Conservation (phyloP, 768 basidiomycete species). For the Tulasnella sp. region DNA sequence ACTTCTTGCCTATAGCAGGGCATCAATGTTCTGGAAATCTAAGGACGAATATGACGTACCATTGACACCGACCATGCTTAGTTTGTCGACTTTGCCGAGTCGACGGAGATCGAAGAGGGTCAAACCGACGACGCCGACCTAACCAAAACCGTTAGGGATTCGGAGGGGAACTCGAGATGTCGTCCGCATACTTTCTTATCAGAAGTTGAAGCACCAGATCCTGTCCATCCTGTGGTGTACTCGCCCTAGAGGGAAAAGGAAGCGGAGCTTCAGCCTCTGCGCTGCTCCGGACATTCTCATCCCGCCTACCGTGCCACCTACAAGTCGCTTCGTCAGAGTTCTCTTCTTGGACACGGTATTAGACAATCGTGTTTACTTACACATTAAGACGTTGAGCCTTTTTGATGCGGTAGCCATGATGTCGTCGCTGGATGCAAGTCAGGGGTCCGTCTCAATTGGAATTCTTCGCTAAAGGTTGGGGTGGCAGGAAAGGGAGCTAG, state of each 20-base stretch:
- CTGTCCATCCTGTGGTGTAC: slow-evolving; percentile 93
- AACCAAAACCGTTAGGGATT: background rate
- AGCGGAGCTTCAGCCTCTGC: background rate
- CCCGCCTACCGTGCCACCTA: background rate
- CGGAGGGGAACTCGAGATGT: background rate
- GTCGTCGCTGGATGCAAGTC: no score
- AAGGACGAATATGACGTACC: background rate
- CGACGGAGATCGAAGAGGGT: slow-evolving; percentile 84
- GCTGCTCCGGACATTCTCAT: background rate
- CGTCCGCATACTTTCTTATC: slow-evolving; percentile 70
- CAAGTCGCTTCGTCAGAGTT: background rate
- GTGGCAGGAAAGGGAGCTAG: no score
- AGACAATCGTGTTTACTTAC: background rate
- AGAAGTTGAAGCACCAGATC: slow-evolving; percentile 81
- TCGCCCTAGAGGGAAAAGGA: slow-evolving; percentile 41
- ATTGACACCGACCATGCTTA: slow-evolving; percentile 73
- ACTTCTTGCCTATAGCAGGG: slow-evolving; percentile 39
- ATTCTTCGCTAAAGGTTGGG: no score
- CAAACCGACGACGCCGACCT: slow-evolving; percentile 51
- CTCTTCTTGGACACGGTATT: background rate
- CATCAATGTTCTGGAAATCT: background rate
- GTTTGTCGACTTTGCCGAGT: slow-evolving; percentile 65
- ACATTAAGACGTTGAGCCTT: background rate
- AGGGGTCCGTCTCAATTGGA: no score
- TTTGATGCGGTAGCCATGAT: background rate